phyloP scores from a whole-genome alignment of 176 grass and related monocot species.

The Zea luxurians region DNA sequence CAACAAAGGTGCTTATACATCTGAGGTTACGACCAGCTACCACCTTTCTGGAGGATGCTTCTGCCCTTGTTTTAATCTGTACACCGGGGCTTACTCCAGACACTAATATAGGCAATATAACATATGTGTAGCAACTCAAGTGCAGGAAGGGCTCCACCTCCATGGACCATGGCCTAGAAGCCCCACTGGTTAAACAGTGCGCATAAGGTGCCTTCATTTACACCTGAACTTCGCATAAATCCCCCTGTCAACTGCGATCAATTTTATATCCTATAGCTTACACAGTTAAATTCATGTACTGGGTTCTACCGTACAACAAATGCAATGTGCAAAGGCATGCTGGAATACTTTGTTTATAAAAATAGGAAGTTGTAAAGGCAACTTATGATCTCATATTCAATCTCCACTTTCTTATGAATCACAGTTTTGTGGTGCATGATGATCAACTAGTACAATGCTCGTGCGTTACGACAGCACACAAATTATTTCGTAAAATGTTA shows the following conservation, averaged over 20 bases:
- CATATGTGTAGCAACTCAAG: neutral
- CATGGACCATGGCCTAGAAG: neutral
- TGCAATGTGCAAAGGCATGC: neutral
- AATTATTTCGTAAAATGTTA: too few species aligned
- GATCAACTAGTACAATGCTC: neutral
- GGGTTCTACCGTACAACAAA: neutral
- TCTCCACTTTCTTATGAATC: neutral
- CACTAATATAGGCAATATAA: neutral
- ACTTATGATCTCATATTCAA: neutral
- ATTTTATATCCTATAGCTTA: neutral
- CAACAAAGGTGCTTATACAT: neutral
- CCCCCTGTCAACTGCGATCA: neutral
- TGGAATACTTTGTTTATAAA: constrained; percentile 14
- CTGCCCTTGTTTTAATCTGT: neutral
- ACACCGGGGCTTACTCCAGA: neutral
- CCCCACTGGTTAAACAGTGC: neutral
- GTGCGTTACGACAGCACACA: too few species aligned
- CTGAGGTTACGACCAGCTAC: too few species aligned
- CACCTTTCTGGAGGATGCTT: neutral
- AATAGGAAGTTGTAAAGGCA: neutral
- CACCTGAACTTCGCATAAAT: neutral
- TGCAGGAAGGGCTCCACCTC: neutral
- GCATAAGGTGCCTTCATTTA: constrained; percentile 12
- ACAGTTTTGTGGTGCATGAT: neutral
- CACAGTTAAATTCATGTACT: neutral